Conservation (phyloP, 2,329 filamentous ascomycete species). For the Akanthomyces lecanii region DNA sequence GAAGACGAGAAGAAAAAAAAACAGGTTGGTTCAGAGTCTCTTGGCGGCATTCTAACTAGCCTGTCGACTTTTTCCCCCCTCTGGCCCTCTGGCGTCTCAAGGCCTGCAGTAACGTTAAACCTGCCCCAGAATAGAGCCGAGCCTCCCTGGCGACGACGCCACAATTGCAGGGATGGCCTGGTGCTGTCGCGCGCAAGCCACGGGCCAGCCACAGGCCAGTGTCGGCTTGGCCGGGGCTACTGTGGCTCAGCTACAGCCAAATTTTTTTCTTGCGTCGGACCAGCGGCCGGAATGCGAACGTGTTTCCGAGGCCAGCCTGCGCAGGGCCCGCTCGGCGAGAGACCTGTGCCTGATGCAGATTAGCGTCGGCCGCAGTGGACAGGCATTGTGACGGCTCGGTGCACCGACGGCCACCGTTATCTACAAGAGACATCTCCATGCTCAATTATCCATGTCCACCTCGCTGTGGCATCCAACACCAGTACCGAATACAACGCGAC, state of each 20-base stretch:
- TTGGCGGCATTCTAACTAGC: slow-evolving; percentile 7
- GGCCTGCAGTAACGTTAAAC: slow-evolving; percentile 13
- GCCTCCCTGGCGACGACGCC: not conserved
- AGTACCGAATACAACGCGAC: too few species aligned
- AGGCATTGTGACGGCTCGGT: not conserved
- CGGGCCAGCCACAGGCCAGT: not conserved
- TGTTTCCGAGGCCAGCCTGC: slow-evolving; percentile 16
- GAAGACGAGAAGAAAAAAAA: slow-evolving; percentile 17
- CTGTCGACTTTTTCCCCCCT: slow-evolving; percentile 4
- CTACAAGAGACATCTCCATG: too few species aligned
- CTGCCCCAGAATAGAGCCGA: slow-evolving; percentile 14
- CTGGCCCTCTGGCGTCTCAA: not conserved
- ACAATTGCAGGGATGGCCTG: not conserved
- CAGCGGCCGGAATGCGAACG: slow-evolving; percentile 22
- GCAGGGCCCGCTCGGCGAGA: slow-evolving; percentile 1
- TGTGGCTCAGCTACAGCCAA: not conserved
- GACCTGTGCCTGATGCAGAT: not conserved
- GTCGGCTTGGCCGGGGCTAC: not conserved
- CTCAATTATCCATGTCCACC: too few species aligned
- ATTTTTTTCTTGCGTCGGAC: slow-evolving; percentile 15
- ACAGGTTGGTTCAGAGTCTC: slow-evolving; percentile 5
- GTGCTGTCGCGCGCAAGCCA: not conserved
- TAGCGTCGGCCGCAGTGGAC: not conserved
- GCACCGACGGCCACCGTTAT: not conserved
- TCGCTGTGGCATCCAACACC: too few species aligned